phyloP scores from a whole-genome alignment of 202 grass and related monocot genomes.

The Zoysia matrella region DNA sequence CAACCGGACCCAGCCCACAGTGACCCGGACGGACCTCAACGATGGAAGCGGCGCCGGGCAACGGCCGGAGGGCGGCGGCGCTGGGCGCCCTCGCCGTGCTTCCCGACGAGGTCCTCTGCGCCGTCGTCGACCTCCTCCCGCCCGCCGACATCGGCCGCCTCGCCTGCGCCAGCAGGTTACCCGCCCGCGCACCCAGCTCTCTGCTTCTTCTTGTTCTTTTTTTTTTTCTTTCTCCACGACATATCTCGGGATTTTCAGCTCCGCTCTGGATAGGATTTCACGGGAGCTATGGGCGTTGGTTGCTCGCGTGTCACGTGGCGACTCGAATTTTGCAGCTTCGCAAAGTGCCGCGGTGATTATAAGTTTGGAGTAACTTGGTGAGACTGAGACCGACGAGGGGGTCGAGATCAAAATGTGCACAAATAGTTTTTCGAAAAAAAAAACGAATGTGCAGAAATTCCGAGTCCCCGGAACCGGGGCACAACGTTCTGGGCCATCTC shows the following conservation, averaged over 20 bases:
- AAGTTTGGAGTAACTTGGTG: not conserved
- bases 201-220: not conserved
- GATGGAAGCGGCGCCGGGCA: constrained; percentile 44
- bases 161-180: constrained; percentile 89
- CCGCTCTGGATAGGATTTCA: not conserved
- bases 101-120: constrained; percentile 78
- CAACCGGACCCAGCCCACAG: not conserved
- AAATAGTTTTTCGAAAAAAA: too few relatives aligned
- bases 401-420: not conserved
- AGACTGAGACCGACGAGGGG: not conserved
- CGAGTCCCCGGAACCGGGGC: not conserved
- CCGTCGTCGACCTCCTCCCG: constrained; percentile 86
- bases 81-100: constrained; percentile 80
- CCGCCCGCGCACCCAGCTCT: not conserved
- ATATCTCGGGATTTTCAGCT: not conserved
- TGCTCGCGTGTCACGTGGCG: not conserved
- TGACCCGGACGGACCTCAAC: constrained; percentile 2
- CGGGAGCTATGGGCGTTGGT: not conserved
- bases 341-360: not conserved
- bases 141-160: constrained; percentile 79
- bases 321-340: not conserved
- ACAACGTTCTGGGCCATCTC: not conserved
- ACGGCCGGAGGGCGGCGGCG: constrained; percentile 67
- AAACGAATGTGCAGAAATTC: not conserved
- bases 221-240: too few relatives aligned